Evolutionary conservation across 2,329 filamentous ascomycete species (phyloP), one percentile per base, ranked within the genome.

Genomic region (Aspergillus quadrilineatus): DNA sequence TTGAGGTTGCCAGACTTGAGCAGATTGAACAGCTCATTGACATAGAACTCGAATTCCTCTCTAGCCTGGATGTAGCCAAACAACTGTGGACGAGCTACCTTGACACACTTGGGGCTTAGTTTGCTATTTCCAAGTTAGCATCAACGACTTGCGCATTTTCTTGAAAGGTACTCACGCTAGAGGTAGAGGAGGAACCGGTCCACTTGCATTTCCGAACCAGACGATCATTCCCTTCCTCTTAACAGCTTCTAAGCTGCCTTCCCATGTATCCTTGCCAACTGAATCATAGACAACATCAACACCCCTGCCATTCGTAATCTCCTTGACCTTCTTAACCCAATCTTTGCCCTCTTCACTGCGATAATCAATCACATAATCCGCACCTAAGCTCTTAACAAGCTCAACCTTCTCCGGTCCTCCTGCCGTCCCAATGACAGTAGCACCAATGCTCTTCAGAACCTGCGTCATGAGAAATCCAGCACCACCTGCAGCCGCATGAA

Each of bases 401-500:
- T 82, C 83, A 45, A 86, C 80, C 77, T 96, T 96, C 72, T 88
- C 89, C 5, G 78, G 72, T 36, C 87, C 88, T 47, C 86, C 87
- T 0, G 90, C 90, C 4, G 90, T 93, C 1, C 87, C 92, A 67
- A 97, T 94, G 22, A 88, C 85, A 63, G 84, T 85, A 10, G 89
- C 92, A 1, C 90, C 92, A 2, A 92, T 79, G 0, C 82, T 78
- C 62, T 82, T 83, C 41, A 96, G 77, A 63, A 96, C 76, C 79
- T 95, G 90, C 39, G 85, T 85, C 29, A 96, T 80, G 74, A 89
- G 83, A 43, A 88, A 77, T 0, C 89, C 90, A 0, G 91, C 89
- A 14, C 92, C 92, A 14, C 92, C 92, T 0, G 91, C 91, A 0
- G 92, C 92, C 0, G 92, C 92, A 65, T 94, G 90, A 14, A 96